These are phyloP conservation scores for Meyerozyma smithsonii DNA, from an alignment of 1,139 yeast genomes.

Conservation along the genomic window DNA sequence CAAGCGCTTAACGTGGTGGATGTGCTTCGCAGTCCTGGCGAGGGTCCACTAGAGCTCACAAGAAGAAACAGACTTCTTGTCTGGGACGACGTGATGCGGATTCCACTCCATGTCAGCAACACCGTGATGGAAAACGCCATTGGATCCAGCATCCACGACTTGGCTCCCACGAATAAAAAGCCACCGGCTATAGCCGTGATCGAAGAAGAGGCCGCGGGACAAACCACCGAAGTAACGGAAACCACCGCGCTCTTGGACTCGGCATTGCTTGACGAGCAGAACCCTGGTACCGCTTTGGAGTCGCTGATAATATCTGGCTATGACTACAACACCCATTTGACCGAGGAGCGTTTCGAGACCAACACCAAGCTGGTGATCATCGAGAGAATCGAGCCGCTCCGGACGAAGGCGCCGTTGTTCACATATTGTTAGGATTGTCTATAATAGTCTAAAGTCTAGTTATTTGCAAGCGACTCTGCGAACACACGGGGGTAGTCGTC, in stretches of 20 bases:
- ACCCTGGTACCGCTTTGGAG: neutral
- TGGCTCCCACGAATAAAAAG: conserved; percentile 1
- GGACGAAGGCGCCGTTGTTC: conserved; percentile 58
- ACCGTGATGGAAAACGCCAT: conserved; percentile 15
- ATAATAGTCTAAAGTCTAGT: neutral
- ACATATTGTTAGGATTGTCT: conserved; percentile 54
- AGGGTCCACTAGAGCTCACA: conserved; percentile 67
- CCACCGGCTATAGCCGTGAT: neutral
- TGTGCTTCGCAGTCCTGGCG: conserved; percentile 49
- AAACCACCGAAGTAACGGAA: neutral
- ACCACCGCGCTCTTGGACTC: neutral
- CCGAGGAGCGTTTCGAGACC: conserved; percentile 14
- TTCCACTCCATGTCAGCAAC: conserved; percentile 36
- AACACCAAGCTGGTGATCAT: conserved; percentile 47
- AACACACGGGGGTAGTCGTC: conserved; percentile 29
- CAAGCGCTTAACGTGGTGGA: conserved; percentile 78
- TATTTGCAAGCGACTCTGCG: neutral
- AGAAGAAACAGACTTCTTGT: conserved; percentile 54
- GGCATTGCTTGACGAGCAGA: neutral
- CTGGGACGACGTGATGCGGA: conserved; percentile 58
- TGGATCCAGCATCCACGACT: conserved; percentile 19
- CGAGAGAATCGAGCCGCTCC: conserved; percentile 57
- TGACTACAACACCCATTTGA: conserved; percentile 15
- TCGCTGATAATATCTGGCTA: conserved; percentile 17
- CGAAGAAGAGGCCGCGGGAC: neutral